Base-by-base conservation (phyloP, 148 eudicot genomes). In the Limonium bicolor region DNA sequence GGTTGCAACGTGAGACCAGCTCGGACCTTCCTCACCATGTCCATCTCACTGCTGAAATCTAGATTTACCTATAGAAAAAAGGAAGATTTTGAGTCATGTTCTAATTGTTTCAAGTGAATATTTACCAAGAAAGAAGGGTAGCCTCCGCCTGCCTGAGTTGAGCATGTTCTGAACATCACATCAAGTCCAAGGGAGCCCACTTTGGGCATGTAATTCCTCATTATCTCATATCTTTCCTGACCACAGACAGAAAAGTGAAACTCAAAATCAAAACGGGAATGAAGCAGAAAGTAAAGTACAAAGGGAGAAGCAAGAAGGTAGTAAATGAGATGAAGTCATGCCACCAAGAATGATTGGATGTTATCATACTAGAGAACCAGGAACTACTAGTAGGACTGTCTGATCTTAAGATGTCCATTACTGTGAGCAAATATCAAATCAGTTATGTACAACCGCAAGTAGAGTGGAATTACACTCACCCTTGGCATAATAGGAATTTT, bases 161-260 rank as follows among this genome's bases (percentile, higher is more conserved):
- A 81, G 57, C 95, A 92, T 62, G 99, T 85, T 55, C 99, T 69
- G 58, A 81, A 92, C 99, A 92, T 85, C 95, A 85, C 81, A 66
- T 85, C 99, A 48, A 85, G 94, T 59, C 95, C 95, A 60, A 85
- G 90, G 27, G 90, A 38, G 25, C 95, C 99, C 67, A 92, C 99
- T 72, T 92, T 85, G 27, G 99, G 99, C 94, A 85, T 85, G 76
- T 85, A 85, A 70, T 92, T 85, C 59, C 75, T 81, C 94, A 85
- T 85, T 33, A 92, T 85, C 58, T 81, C 86, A 41, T 92, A 92
- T 72, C 95, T 78, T 71, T 94, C 99, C 99, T 85, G 94, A 54
- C 66, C 28, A 51, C 56, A n/a, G n/a, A n/a, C n/a, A n/a, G n/a
- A n/a, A n/a, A n/a, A n/a, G n/a, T n/a, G n/a, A n/a, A n/a, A n/a